A percentile compares a stretch with the other conserved stretches of the same genome.
These are phyloP conservation scores for Ascochyta fabae DNA, from an alignment of 2,329 filamentous ascomycete genomes.

Conservation along the genomic window DNA sequence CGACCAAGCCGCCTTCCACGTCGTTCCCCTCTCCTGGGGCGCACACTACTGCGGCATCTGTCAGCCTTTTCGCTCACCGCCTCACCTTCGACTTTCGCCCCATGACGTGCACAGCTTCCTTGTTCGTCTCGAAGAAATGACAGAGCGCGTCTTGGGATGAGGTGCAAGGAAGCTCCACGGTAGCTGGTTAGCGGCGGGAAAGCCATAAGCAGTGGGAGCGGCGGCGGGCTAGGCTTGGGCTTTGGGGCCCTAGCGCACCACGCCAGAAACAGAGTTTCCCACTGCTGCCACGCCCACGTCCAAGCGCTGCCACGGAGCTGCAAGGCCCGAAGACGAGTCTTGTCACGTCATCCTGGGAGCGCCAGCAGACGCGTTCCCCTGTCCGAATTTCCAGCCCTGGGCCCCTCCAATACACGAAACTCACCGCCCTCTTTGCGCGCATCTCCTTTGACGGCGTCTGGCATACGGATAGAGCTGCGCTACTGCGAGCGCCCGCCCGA, in stretches of 20 bases:
- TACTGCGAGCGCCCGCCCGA: constrained; percentile 14
- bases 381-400: constrained; percentile 9
- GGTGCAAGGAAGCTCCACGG: constrained; percentile 41
- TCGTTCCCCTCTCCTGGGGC: neutral
- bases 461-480: constrained; percentile 10
- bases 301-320: constrained; percentile 14
- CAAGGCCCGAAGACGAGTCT: constrained; percentile 5
- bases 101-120: constrained; percentile 5
- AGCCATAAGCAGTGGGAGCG: constrained; percentile 4
- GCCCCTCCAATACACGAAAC: constrained; percentile 10
- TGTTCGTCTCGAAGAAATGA: constrained; percentile 12
- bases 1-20: neutral
- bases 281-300: neutral
- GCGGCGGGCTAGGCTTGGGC: constrained; percentile 13
- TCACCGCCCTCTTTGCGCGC: constrained; percentile 17
- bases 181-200: constrained; percentile 16
- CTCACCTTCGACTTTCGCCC: neutral
- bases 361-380: constrained; percentile 13
- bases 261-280: neutral
- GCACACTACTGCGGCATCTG: constrained; percentile 1
- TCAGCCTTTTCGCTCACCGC: constrained; percentile 9
- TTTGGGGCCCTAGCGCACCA: constrained; percentile 8
- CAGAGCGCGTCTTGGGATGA: constrained; percentile 24
- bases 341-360: constrained; percentile 32
- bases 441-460: constrained; percentile 12